Evolutionary conservation across 768 basidiomycete genomes (phyloP), one percentile per base, ranked within the genome.

Genomic region (Suillus occidentalis): DNA sequence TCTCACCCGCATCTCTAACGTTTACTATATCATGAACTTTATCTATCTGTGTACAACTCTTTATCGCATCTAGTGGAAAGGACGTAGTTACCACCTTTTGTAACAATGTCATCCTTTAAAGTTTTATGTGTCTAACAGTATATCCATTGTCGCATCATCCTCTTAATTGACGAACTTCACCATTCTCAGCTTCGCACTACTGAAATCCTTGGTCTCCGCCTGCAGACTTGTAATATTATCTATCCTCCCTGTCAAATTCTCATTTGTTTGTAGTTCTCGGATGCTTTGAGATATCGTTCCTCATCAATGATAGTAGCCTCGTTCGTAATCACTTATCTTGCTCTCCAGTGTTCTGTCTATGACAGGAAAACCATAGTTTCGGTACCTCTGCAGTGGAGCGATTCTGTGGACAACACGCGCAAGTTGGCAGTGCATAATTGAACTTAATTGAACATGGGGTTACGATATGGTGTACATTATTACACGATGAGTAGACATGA

Each of bases 231-330:
- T 69, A 78, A 28, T 28, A 28, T 28, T 28, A 28, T 28, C 28
- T 28, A 28, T 77, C 82, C 83, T 84, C 1, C 64, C 70, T 60
- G 70, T 71, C 64, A 83, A 31, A 31, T 31, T 31, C 31, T 31
- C 31, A 3, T 31, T 31, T 4, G 31, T 31, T 31, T 31, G 31
- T 31, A 31, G 31, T 31, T 31, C 31, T 31, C 4, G 31, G 31
- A 4, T 31, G 31, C 31, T 31, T 31, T 31, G 31, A 31, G 31
- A 31, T 31, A 31, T 31, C n/a, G n/a, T n/a, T n/a, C n/a, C n/a
- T n/a, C n/a, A n/a, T n/a, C n/a, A n/a, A n/a, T n/a, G n/a, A n/a
- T 4, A 12, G 22, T n/a, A 2, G 5, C 10, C 9, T 7, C n/a
- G 1, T 22, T 22, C 47, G 22, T 22, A 6, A n/a, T 14, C 47